Evolutionary conservation across 1,284 basidiomycete species (phyloP), one percentile per base, ranked within the genome.

Genomic region (Erythrobasidium hasegawianum): DNA sequence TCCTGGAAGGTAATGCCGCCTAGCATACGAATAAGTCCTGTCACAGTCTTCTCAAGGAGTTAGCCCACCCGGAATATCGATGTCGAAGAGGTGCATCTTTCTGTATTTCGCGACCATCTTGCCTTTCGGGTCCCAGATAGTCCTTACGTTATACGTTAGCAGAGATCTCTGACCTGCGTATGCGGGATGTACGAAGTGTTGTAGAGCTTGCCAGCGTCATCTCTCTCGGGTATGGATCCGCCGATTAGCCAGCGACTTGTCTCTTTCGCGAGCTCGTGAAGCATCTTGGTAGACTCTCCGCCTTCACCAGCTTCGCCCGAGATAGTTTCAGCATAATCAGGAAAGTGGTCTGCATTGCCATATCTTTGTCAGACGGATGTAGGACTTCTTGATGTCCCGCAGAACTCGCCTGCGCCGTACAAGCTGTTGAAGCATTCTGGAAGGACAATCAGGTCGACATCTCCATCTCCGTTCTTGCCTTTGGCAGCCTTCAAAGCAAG

Each of bases 1-100:
- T 99, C 96, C 87, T 95, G 95, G 85, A 98, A 98, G 2, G 81
- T 92, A 78, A 98, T 97, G 77, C 90, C 88, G 18, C 95, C 95
- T 0, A 93, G 93, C 62, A 97, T 95, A 50, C 56, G 18, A 26
- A n/a, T 55, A 33, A 27, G 39, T 22, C 14, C 10, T 29, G 11
- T 26, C n/a, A 38, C 14, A 11, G n/a, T n/a, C n/a, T n/a, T n/a
- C n/a, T n/a, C n/a, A n/a, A n/a, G n/a, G n/a, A n/a, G n/a, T n/a
- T n/a, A n/a, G n/a, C 59, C 13, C 14, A 64, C 61, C 57, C 22
- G 54, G 67, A 45, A 69, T 64, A 76, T 98, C 90, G 69, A 99
- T 97, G 77, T 99, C 95, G 76, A 99, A 99, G 9, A 99, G 81
- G 76, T 98, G 96, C 1, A 98, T 84, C 78, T 99, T 97, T 60